A percentile compares a stretch with the other conserved stretches of the same genome.
Evolutionary conservation across 1,284 basidiomycete genomes (phyloP).

Genomic region (Trichosporon coremiiforme): DNA sequence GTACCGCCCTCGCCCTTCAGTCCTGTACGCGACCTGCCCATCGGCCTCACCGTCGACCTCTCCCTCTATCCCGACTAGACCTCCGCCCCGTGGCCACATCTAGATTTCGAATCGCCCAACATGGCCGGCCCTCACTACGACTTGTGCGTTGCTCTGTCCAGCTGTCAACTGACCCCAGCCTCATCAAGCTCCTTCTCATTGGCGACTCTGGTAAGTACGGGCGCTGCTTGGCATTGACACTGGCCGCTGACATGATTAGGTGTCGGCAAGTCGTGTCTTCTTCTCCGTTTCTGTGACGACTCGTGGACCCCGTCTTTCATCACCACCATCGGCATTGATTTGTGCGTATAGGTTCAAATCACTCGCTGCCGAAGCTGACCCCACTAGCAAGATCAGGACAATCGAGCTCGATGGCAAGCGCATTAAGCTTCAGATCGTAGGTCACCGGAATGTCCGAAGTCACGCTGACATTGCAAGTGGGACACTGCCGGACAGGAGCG

Average conservation of each 20-base stretch:
- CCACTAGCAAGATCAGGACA: conserved; percentile 73
- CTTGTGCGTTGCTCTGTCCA: conserved; percentile 47
- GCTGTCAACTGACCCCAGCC: conserved; percentile 54
- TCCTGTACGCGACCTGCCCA: not conserved
- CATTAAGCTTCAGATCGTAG: conserved; percentile 97
- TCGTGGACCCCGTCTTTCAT: conserved; percentile 99
- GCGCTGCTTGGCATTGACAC: not conserved
- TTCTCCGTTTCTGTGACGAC: conserved; percentile 99
- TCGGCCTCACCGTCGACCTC: not conserved
- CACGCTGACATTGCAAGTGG: conserved; percentile 65
- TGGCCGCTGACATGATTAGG: conserved; percentile 59
- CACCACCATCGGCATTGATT: conserved; percentile 80
- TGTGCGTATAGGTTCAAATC: conserved; percentile 38
- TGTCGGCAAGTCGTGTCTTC: conserved; percentile 97
- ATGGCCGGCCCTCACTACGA: conserved; percentile 57
- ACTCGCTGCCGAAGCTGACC: conserved; percentile 8
- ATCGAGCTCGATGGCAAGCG: conserved; percentile 99
- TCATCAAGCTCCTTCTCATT: conserved; percentile 96
- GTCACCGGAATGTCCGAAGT: conserved; percentile 43
- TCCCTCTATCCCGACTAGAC: not conserved
- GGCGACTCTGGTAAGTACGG: conserved; percentile 82
- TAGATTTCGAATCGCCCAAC: not conserved
- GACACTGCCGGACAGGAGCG: conserved; percentile 99
- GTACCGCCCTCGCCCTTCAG: not conserved
- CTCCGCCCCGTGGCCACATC: not conserved